Percentiles rank a stretch among this genome's conserved stretches.
These are phyloP conservation scores for Phytophthora cactorum DNA, from an alignment of 352 stramenopile genomes.

Conservation along the genomic window DNA sequence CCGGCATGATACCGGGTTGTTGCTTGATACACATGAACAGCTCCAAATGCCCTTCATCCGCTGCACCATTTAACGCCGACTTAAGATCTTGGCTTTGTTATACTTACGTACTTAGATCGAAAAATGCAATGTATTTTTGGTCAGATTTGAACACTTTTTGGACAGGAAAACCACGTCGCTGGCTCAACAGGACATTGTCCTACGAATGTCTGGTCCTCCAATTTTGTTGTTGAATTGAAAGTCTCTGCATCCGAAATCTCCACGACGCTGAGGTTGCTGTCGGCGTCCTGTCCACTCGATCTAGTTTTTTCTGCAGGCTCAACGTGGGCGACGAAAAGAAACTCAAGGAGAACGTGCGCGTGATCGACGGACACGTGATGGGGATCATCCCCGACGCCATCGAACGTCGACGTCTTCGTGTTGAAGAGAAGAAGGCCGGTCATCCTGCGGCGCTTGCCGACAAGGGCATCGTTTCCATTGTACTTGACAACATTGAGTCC, in stretches of 20 bases:
- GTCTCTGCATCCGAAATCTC: slow-evolving; percentile 25
- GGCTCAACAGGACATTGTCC: too few species aligned
- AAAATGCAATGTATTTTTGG: too few species aligned
- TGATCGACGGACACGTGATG: slow-evolving; percentile 46
- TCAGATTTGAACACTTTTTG: too few species aligned
- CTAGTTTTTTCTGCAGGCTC: slow-evolving; percentile 28
- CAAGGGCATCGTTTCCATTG: slow-evolving; percentile 40
- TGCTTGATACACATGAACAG: too few species aligned
- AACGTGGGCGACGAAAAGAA: slow-evolving; percentile 45
- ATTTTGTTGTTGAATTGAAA: slow-evolving; percentile 1
- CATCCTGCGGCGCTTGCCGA: slow-evolving; percentile 8
- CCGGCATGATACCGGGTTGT: too few species aligned
- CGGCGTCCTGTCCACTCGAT: neutral
- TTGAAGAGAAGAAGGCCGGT: slow-evolving; percentile 12
- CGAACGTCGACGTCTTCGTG: slow-evolving; percentile 23
- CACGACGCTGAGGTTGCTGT: slow-evolving; percentile 13
- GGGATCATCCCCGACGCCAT: slow-evolving; percentile 46
- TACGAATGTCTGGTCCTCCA: slow-evolving; percentile 14
- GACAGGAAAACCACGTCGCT: too few species aligned
- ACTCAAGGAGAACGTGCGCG: slow-evolving; percentile 35
- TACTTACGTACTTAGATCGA: too few species aligned
- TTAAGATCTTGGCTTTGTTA: too few species aligned
- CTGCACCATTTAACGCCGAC: too few species aligned
- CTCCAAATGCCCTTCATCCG: too few species aligned
- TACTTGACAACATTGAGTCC: neutral